Conservation (phyloP, 257 asterid genomes). For the Solanum clarkiae region DNA sequence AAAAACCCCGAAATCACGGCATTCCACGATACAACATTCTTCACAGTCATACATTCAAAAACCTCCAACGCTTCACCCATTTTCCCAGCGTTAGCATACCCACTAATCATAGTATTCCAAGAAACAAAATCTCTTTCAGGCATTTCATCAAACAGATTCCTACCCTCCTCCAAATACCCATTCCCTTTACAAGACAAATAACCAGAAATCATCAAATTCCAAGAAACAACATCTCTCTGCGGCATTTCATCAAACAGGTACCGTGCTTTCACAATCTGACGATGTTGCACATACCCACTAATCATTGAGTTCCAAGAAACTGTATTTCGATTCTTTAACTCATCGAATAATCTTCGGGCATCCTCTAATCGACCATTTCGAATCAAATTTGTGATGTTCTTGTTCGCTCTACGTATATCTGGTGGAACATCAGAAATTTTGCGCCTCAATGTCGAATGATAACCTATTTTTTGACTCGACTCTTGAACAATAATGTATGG, state of each 20-base stretch:
- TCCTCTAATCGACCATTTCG: conserved; percentile 39
- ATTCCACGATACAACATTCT: conserved; percentile 74
- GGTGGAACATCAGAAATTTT: neutral
- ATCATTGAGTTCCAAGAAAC: conserved; percentile 86
- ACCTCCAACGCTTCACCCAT: conserved; percentile 53
- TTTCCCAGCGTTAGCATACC: conserved; percentile 54
- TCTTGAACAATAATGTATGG: neutral
- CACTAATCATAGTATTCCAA: conserved; percentile 87
- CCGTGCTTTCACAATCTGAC: conserved; percentile 48
- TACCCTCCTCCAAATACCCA: conserved; percentile 33
- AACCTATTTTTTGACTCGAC: neutral
- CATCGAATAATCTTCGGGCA: conserved; percentile 46
- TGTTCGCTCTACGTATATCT: conserved; percentile 27
- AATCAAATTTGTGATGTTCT: conserved; percentile 37
- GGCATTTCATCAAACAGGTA: conserved; percentile 66
- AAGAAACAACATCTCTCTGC: conserved; percentile 46
- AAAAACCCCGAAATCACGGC: conserved; percentile 65
- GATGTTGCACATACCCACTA: conserved; percentile 41
- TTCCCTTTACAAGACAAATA: conserved; percentile 40
- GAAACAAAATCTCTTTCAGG: conserved; percentile 39
- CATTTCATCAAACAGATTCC: conserved; percentile 53
- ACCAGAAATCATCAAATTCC: conserved; percentile 63
- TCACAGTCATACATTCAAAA: conserved; percentile 41
- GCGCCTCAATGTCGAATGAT: neutral
- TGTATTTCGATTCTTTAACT: conserved; percentile 28